Conservation (phyloP, 805 yeast species). For the Brettanomyces naardenensis region DNA sequence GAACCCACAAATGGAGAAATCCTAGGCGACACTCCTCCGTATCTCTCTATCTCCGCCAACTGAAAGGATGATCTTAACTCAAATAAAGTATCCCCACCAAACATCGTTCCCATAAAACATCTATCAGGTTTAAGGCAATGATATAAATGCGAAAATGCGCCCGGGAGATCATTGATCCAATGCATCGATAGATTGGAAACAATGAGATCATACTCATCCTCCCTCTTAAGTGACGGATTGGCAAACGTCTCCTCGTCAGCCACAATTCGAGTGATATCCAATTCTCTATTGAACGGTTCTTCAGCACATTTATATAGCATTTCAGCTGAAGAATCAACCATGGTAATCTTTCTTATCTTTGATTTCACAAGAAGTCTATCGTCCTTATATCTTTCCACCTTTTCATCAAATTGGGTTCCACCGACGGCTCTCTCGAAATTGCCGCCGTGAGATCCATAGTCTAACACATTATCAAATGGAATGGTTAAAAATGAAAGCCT, state of each 20-base stretch:
- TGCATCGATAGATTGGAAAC: constrained; percentile 67
- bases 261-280: constrained; percentile 42
- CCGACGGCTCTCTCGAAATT: constrained; percentile 30
- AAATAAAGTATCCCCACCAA: constrained; percentile 80
- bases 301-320: constrained; percentile 47
- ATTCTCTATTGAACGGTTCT: constrained; percentile 32
- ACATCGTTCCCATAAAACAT: constrained; percentile 69
- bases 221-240: constrained; percentile 32
- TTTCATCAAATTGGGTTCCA: constrained; percentile 30
- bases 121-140: constrained; percentile 69
- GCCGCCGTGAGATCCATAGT: constrained; percentile 71
- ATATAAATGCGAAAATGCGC: constrained; percentile 47
- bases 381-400: constrained; percentile 33
- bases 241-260: constrained; percentile 63
- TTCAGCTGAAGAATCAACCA: constrained; percentile 57
- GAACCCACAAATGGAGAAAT: constrained; percentile 76
- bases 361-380: constrained; percentile 46
- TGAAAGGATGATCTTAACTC: constrained; percentile 76
- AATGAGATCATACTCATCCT: constrained; percentile 54
- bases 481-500: constrained; percentile 67
- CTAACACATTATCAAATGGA: constrained; percentile 51
- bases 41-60: constrained; percentile 72
- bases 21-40: constrained; percentile 74
- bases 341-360: constrained; percentile 45
- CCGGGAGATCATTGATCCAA: constrained; percentile 84